Base-by-base conservation (phyloP, 2,329 filamentous ascomycete species). In the Microdochium nivale region DNA sequence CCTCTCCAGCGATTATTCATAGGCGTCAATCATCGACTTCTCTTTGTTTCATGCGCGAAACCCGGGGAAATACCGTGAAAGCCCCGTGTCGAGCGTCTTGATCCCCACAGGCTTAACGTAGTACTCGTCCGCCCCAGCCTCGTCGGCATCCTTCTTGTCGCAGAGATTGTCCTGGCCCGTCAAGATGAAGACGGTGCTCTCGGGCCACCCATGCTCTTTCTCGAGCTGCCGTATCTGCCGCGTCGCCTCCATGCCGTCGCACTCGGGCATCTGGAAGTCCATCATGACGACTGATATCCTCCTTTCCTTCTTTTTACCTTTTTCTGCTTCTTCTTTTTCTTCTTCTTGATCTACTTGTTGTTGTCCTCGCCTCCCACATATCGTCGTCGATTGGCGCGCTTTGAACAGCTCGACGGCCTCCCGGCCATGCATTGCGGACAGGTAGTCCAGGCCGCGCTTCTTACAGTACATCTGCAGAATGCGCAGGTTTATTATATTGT, bases 401-500 rank as follows among this genome's bases (percentile, higher is more conserved):
- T 57, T 50, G 53, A 69, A 71, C 1, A 61, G 62, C n/a, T 71
- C 63, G 10, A 76, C 66, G 2, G 74, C 74, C 58, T 75, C 67
- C 16, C 65, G 60, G 2, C 74, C 73, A 43, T 77, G 70, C 7
- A 65, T 65, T 1, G 73, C 73, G 1, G 67, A 68, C 13, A 65
- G 59, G 27, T 72, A 74, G 16, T 70, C 65, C 21, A 75, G 64
- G 0, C 67, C 65, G 11, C 72, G 64, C 43, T 70, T 70, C 51
- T 70, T 68, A 48, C 74, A 70, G 55, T 75, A 76, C 58, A 74
- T 72, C 19, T 69, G 63, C 25, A 77, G 56, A 24, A 77, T 73
- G n/a, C 73, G 72, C 0, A 76, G 65, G 24, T 77, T 77, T 50
- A 76, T 70, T 2, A 68, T 51, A 47, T 77, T 77, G 53, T 76